Conservation (phyloP, 306 rosid genomes). For the Cucurbita maxima region DNA sequence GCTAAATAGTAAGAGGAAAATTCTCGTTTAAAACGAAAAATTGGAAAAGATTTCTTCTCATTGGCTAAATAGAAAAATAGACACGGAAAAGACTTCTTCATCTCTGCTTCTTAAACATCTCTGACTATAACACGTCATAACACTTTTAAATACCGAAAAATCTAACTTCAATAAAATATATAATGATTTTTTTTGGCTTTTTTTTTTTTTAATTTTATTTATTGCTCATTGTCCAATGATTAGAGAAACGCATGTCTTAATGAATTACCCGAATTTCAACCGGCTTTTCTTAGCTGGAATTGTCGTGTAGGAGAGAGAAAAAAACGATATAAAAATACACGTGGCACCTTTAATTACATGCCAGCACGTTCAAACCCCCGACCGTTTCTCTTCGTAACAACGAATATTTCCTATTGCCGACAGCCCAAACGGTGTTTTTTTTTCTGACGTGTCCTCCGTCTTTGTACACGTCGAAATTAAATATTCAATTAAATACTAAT, state of each 20-base stretch:
- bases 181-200: too few relatives aligned
- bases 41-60: too few relatives aligned
- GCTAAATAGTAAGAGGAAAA: too few relatives aligned
- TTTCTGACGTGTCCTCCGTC: not conserved
- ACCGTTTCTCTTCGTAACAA: not conserved
- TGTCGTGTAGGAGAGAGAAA: not conserved
- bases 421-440: not conserved
- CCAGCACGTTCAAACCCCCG: not conserved
- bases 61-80: too few relatives aligned
- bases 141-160: not conserved
- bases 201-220: too few relatives aligned
- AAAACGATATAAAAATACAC: not conserved
- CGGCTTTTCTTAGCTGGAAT: not conserved
- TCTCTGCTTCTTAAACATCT: too few relatives aligned
- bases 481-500: not conserved
- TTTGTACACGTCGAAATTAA: not conserved
- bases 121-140: too few relatives aligned
- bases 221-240: not conserved
- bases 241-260: not conserved
- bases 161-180: not conserved
- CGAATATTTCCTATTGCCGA: too few relatives aligned
- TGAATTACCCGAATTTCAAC: not conserved
- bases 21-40: too few relatives aligned
- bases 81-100: too few relatives aligned
- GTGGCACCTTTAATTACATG: not conserved